Percentiles rank a stretch among this genome's conserved stretches.
These are phyloP conservation scores for Blastomyces percursus DNA, from an alignment of 2,329 filamentous ascomycete genomes.

Conservation along the genomic window DNA sequence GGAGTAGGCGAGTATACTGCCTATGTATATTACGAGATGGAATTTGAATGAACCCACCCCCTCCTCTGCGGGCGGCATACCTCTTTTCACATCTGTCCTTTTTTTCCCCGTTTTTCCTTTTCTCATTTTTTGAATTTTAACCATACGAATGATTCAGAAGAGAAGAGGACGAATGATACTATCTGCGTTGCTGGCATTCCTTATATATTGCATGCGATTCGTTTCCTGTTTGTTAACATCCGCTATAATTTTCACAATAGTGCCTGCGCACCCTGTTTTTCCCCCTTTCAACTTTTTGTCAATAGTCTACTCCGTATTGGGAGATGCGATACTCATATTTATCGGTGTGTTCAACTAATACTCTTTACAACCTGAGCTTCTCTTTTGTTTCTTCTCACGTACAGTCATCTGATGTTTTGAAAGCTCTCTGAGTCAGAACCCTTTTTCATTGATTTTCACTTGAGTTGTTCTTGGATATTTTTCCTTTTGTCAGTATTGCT, in stretches of 20 bases:
- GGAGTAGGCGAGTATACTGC: conserved; percentile 72
- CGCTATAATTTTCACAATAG: background rate
- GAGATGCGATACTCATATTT: background rate
- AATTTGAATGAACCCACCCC: conserved; percentile 45
- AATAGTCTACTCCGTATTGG: background rate
- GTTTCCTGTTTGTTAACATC: background rate
- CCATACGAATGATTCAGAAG: background rate
- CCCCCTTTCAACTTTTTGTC: background rate
- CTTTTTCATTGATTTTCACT: background rate
- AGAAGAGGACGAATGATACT: background rate
- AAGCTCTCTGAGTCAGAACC: background rate
- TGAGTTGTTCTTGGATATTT: background rate
- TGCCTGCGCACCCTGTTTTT: background rate
- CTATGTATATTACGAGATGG: conserved; percentile 95
- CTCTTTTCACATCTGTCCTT: background rate
- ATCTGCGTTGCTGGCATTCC: background rate
- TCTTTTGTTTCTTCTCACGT: background rate
- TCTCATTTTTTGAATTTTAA: background rate
- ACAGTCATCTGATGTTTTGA: background rate
- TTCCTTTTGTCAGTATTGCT: background rate
- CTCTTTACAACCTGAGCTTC: background rate
- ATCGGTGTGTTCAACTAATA: background rate
- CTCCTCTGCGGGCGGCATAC: no score
- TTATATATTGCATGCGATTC: background rate
- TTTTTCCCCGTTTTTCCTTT: no score